Evolutionary conservation across 345 rosid genomes (phyloP).

Genomic region (Melastoma malabathricum): DNA sequence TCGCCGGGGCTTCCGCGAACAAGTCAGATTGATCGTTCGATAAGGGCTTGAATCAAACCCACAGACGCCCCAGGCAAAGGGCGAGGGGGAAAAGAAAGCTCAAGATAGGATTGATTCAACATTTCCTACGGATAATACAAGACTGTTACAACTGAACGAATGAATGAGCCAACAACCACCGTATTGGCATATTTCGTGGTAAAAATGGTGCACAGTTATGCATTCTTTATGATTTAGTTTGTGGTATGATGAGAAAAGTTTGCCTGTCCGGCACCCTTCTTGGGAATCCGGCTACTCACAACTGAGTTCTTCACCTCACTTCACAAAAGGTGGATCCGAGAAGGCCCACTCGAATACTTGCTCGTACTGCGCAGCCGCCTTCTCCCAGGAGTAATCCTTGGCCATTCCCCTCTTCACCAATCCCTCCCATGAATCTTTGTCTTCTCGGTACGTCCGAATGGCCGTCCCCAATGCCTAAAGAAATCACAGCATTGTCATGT

Average conservation of each 20-base stretch:
- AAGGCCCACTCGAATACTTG: constrained; percentile 77
- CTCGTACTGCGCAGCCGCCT: constrained; percentile 75
- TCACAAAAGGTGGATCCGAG: constrained; percentile 60
- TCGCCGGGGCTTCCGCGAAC: constrained; percentile 33
- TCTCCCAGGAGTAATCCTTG: constrained; percentile 66
- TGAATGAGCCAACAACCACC: too few relatives aligned
- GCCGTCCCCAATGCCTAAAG: constrained; percentile 68
- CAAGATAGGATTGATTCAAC: too few relatives aligned
- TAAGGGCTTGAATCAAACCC: constrained; percentile 6
- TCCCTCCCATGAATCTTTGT: constrained; percentile 60
- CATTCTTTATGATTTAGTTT: too few relatives aligned
- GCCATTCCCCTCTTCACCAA: constrained; percentile 73
- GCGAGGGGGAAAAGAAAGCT: too few relatives aligned
- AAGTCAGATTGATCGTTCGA: neutral
- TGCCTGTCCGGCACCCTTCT: too few relatives aligned
- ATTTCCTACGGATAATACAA: too few relatives aligned
- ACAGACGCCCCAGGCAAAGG: too few relatives aligned
- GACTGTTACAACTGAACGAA: too few relatives aligned
- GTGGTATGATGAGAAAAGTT: too few relatives aligned
- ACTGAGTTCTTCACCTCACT: constrained; percentile 8
- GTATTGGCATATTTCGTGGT: too few relatives aligned
- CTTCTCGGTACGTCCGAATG: constrained; percentile 54
- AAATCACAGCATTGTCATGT: neutral
- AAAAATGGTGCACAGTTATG: too few relatives aligned
- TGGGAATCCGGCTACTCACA: too few relatives aligned